These are phyloP conservation scores for Pseudogymnoascus sp. DNA, from an alignment of 2,329 filamentous ascomycete species.

Conservation along the genomic window DNA sequence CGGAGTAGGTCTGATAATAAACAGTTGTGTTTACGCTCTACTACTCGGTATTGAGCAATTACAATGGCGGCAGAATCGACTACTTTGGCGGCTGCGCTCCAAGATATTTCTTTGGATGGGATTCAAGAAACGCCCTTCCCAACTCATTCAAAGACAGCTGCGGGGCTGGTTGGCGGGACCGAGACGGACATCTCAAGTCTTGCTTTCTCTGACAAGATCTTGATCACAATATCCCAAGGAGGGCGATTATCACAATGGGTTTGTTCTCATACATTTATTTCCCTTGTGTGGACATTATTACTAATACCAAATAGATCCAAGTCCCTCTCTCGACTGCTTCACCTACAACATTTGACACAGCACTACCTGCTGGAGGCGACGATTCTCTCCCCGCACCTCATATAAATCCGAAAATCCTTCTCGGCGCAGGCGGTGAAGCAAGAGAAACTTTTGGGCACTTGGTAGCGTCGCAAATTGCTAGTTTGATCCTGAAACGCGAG, in stretches of 20 bases:
- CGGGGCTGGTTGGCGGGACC: conserved; percentile 59
- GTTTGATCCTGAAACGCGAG: conserved; percentile 64
- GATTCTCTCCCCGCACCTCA: conserved; percentile 66
- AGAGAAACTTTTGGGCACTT: conserved; percentile 82
- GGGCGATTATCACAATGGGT: conserved; percentile 92
- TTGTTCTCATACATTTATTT: conserved; percentile 27
- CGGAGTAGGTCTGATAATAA: background rate
- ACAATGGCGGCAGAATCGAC: conserved; percentile 1
- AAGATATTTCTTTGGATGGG: conserved; percentile 13
- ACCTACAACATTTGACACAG: conserved; percentile 53
- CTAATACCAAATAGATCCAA: conserved; percentile 52
- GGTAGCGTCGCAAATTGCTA: conserved; percentile 83
- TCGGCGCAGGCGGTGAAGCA: conserved; percentile 74
- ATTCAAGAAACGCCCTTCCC: conserved; percentile 26
- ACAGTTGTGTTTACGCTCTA: background rate
- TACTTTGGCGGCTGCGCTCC: background rate
- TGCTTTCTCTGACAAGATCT: conserved; percentile 81
- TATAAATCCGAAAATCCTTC: conserved; percentile 77
- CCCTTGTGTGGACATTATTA: conserved; percentile 25
- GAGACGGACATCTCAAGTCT: conserved; percentile 67
- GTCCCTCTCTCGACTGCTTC: conserved; percentile 68
- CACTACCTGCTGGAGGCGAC: conserved; percentile 30
- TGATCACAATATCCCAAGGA: conserved; percentile 82
- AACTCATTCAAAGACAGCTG: conserved; percentile 31
- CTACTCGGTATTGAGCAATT: background rate